Evolutionary conservation across 1,284 basidiomycete genomes (phyloP).

Genomic region (Xerocomus minutiporus): DNA sequence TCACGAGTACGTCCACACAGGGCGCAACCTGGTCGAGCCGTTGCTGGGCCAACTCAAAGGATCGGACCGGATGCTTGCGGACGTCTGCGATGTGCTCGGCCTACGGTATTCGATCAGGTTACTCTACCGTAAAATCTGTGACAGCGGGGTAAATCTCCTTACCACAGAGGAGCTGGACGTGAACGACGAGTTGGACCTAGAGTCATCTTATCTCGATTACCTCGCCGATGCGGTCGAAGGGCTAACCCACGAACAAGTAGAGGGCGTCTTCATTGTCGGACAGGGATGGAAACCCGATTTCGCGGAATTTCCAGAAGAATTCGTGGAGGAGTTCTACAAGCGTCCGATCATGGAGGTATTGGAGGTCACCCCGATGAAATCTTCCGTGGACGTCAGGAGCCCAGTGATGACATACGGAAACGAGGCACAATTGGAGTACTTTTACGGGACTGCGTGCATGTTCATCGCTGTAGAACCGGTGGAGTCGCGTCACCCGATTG

Average conservation of each 20-base stretch:
- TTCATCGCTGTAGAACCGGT: slow-evolving; percentile 6
- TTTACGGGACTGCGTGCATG: slow-evolving; percentile 18
- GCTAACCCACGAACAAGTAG: slow-evolving; percentile 17
- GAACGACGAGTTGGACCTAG: not conserved
- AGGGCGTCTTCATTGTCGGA: slow-evolving; percentile 3
- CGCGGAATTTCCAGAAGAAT: not conserved
- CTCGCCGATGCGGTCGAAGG: not conserved
- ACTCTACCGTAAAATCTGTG: not conserved
- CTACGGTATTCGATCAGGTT: slow-evolving; percentile 1
- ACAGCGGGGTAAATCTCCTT: not conserved
- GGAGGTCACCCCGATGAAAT: slow-evolving; percentile 11
- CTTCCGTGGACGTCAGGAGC: not conserved
- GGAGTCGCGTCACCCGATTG: not conserved
- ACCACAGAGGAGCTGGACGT: slow-evolving; percentile 19
- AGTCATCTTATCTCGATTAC: not conserved
- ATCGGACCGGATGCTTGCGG: slow-evolving; percentile 37
- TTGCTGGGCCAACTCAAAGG: slow-evolving; percentile 13
- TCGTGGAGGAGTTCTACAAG: not conserved
- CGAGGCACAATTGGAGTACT: not conserved
- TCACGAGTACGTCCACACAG: slow-evolving; percentile 8
- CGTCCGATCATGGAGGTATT: slow-evolving; percentile 7
- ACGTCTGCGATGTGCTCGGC: slow-evolving; percentile 11
- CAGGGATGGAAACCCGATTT: not conserved
- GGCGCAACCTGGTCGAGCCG: not conserved
- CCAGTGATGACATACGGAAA: not conserved